Conservation (phyloP, 2,329 filamentous ascomycete species). For the Nakataea oryzae region DNA sequence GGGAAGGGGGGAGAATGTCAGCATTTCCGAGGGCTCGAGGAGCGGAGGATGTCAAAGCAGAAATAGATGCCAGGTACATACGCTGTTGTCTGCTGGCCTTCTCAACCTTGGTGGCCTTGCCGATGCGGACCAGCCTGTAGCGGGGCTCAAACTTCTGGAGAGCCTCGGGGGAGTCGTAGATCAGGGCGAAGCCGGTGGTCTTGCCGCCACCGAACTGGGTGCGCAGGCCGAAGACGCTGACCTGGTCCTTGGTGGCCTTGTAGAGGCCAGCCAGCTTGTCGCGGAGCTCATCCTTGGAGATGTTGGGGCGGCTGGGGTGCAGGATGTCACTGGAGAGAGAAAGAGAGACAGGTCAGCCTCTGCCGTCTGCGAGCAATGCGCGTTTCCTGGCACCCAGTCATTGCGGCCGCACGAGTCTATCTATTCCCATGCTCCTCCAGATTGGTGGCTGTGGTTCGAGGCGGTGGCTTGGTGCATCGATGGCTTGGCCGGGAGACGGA, state of each 20-base stretch:
- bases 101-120: conserved; percentile 89
- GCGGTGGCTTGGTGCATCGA: background rate
- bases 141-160: conserved; percentile 99
- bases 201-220: conserved; percentile 99
- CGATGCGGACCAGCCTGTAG: conserved; percentile 93
- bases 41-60: background rate
- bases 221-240: conserved; percentile 96
- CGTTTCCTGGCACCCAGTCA: too few relatives aligned
- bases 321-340: conserved; percentile 80
- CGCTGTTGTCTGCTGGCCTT: conserved; percentile 97
- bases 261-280: conserved; percentile 90
- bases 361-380: background rate
- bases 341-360: conserved; percentile 10
- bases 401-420: background rate
- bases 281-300: conserved; percentile 98
- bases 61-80: too few relatives aligned
- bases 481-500: background rate
- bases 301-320: conserved; percentile 96
- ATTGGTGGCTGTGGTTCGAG: background rate
- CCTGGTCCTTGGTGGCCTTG: conserved; percentile 96
- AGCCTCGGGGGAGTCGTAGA: conserved; percentile 97
- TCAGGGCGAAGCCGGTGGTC: conserved; percentile 95
- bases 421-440: background rate
- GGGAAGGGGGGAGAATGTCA: background rate
- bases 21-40: background rate